Evolutionary conservation across 2,329 filamentous ascomycete species (phyloP).

Genomic region (Fusarium palustre): DNA sequence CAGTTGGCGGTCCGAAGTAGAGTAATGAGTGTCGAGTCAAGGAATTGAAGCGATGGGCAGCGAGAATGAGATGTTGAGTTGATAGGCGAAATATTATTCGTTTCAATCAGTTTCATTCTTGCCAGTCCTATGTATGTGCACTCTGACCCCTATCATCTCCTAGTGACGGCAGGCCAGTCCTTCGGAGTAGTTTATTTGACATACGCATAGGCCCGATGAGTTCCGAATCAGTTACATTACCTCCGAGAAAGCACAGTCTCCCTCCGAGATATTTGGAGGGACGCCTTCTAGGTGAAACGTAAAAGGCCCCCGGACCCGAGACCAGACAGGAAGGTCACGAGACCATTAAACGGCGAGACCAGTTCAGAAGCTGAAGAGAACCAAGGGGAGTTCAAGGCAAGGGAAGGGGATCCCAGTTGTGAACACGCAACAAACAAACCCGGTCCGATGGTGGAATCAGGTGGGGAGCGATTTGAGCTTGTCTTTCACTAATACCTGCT

Average conservation of each 20-base stretch:
- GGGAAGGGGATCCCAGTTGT: slow-evolving; percentile 16
- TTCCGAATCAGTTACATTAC: slow-evolving; percentile 14
- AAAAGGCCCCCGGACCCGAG: slow-evolving; percentile 21
- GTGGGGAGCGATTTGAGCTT: slow-evolving; percentile 30
- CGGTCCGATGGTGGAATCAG: slow-evolving; percentile 14
- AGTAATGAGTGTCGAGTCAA: slow-evolving; percentile 8
- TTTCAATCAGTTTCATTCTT: slow-evolving; percentile 1
- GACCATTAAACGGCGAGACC: slow-evolving; percentile 23
- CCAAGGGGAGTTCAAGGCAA: slow-evolving; percentile 15
- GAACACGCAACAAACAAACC: slow-evolving; percentile 21
- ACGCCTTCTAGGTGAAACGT: slow-evolving; percentile 14
- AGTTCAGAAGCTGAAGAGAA: slow-evolving; percentile 28
- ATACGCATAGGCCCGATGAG: slow-evolving; percentile 2
- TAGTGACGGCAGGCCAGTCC: neutral
- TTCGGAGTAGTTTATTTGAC: neutral
- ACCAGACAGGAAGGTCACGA: slow-evolving; percentile 37
- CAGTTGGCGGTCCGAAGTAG: slow-evolving; percentile 9
- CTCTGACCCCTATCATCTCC: neutral
- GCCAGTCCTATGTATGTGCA: neutral
- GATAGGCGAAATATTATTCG: neutral
- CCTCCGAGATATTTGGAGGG: slow-evolving; percentile 31
- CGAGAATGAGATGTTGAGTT: slow-evolving; percentile 5
- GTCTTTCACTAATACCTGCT: slow-evolving; percentile 18
- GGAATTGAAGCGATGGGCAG: slow-evolving; percentile 2
- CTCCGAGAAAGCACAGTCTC: slow-evolving; percentile 9